phyloP scores from a whole-genome alignment of 2,329 filamentous ascomycete genomes.

The Xylaria sp. region DNA sequence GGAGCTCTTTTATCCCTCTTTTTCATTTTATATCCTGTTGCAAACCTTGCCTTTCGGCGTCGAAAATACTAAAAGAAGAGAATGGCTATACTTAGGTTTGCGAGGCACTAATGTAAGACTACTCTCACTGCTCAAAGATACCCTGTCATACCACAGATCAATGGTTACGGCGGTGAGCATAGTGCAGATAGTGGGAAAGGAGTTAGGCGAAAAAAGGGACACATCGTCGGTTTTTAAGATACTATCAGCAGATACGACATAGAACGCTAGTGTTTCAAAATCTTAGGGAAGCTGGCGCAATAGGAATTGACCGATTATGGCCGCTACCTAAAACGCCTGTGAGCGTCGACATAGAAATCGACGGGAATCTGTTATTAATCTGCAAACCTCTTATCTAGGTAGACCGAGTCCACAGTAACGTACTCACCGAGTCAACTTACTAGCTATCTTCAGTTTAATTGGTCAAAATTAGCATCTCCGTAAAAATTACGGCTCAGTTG shows the following conservation, averaged over 20 bases:
- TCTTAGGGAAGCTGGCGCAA: constrained; percentile 15
- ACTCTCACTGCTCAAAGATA: neutral
- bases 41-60: neutral
- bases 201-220: neutral
- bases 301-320: constrained; percentile 1
- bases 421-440: too few relatives aligned
- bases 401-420: neutral
- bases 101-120: neutral
- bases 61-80: neutral
- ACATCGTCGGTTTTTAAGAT: neutral
- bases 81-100: neutral
- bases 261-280: neutral
- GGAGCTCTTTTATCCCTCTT: neutral
- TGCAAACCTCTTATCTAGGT: too few relatives aligned
- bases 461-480: too few relatives aligned
- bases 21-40: neutral
- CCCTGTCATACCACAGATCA: neutral
- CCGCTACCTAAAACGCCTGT: too few relatives aligned
- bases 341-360: too few relatives aligned
- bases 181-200: neutral
- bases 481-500: too few relatives aligned
- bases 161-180: neutral
- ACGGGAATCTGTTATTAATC: too few relatives aligned
- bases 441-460: too few relatives aligned
- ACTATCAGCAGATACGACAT: neutral